A percentile compares a stretch with the other conserved stretches of the same genome.
These are phyloP conservation scores for Saxophila tyrrhenica DNA, from an alignment of 495 filamentous ascomycete genomes.

Conservation along the genomic window DNA sequence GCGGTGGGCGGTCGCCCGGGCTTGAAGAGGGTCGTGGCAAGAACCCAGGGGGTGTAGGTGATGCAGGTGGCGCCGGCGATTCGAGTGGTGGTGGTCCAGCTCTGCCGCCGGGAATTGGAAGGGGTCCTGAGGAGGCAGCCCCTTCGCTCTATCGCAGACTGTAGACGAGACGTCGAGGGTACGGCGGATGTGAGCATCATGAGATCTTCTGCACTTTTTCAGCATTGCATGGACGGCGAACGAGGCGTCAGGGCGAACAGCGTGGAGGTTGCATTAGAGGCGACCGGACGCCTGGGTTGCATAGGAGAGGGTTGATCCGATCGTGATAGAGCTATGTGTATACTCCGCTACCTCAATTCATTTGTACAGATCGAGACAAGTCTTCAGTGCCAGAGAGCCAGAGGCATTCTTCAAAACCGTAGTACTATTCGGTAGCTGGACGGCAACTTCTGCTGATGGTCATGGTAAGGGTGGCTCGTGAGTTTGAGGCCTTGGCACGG, in stretches of 20 bases:
- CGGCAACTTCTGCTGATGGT: no score
- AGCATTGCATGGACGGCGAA: background rate
- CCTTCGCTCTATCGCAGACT: background rate
- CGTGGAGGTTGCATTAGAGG: background rate
- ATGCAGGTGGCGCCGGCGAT: background rate
- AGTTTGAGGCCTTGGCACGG: no score
- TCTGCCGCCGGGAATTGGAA: background rate
- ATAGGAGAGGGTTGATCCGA: no score
- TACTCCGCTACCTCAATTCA: background rate
- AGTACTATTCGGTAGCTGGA: no score
- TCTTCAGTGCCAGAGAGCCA: no score
- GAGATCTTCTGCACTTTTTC: background rate
- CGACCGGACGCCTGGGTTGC: no score
- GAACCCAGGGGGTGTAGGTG: conserved; percentile 1
- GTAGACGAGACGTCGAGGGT: background rate
- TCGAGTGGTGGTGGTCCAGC: background rate
- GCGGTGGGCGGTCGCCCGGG: conserved; percentile 9
- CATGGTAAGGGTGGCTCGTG: no score
- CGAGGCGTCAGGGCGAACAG: background rate
- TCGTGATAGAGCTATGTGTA: background rate
- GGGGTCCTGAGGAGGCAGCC: background rate
- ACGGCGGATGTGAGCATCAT: background rate
- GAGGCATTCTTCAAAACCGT: no score
- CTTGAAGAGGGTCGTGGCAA: background rate
- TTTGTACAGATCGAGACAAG: background rate